phyloP scores from a whole-genome alignment of 2,329 filamentous ascomycete genomes.

The Colletotrichum plurivorum region DNA sequence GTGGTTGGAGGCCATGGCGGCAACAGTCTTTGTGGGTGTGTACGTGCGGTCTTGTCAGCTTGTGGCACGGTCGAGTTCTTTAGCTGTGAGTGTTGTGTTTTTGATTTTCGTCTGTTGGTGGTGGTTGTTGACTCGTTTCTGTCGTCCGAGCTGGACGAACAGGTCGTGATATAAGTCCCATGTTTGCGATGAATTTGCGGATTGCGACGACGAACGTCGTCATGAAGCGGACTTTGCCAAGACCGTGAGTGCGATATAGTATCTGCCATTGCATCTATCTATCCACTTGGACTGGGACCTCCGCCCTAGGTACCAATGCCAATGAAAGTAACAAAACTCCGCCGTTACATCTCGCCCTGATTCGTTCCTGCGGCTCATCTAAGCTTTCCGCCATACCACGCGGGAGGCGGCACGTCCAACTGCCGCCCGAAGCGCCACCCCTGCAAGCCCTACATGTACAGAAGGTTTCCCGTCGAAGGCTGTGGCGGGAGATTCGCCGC shows the following conservation, averaged over 20 bases:
- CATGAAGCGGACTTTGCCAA: not conserved
- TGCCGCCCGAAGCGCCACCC: not conserved
- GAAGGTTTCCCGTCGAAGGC: not conserved
- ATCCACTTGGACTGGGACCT: too few species aligned
- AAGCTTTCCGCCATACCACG: slow-evolving; percentile 6
- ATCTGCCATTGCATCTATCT: too few species aligned
- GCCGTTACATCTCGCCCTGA: not conserved
- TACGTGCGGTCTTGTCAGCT: not conserved
- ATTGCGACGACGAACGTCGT: not conserved
- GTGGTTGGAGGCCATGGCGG: slow-evolving; percentile 11
- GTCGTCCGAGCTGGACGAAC: slow-evolving; percentile 5
- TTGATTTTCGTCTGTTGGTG: not conserved
- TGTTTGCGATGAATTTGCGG: not conserved
- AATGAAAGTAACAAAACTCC: not conserved
- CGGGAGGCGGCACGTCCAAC: not conserved
- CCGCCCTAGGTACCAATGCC: too few species aligned
- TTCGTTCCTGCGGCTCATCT: not conserved
- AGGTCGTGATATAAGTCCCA: not conserved
- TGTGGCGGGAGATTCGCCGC: not conserved
- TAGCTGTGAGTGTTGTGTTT: not conserved
- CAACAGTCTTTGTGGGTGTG: not conserved
- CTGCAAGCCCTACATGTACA: too few species aligned
- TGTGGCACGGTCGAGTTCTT: not conserved
- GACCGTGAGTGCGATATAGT: too few species aligned
- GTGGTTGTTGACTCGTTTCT: not conserved